These are phyloP conservation scores for Cairneyella variabilis DNA, from an alignment of 495 filamentous ascomycete genomes.

Conservation along the genomic window DNA sequence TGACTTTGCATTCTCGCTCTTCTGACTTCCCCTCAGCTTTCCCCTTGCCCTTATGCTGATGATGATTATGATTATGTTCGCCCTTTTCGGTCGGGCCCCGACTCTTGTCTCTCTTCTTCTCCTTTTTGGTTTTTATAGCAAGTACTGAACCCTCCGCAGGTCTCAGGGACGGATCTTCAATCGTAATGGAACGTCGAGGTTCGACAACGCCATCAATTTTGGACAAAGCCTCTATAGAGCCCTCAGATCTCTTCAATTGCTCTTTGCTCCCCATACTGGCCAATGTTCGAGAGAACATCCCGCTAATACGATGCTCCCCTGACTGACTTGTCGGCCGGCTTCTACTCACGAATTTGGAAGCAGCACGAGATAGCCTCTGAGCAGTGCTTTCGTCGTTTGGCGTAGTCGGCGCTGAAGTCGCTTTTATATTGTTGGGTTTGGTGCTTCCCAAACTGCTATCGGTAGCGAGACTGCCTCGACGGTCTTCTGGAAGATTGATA, in stretches of 20 bases:
- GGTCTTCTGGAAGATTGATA: slow-evolving; percentile 30
- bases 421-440: slow-evolving; percentile 9
- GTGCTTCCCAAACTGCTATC: slow-evolving; percentile 39
- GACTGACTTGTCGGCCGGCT: slow-evolving; percentile 66
- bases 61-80: slow-evolving; percentile 17
- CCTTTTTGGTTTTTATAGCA: slow-evolving; percentile 40
- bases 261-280: slow-evolving; percentile 48
- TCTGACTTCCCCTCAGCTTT: slow-evolving; percentile 47
- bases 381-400: slow-evolving; percentile 48
- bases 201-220: slow-evolving; percentile 32
- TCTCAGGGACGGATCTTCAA: slow-evolving; percentile 39
- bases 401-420: slow-evolving; percentile 34
- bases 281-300: slow-evolving; percentile 64
- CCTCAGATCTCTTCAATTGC: slow-evolving; percentile 33
- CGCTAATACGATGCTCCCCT: slow-evolving; percentile 62
- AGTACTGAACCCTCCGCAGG: slow-evolving; percentile 31
- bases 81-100: slow-evolving; percentile 25
- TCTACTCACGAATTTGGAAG: slow-evolving; percentile 53
- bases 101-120: slow-evolving; percentile 42
- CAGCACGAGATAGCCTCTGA: slow-evolving; percentile 53
- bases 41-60: slow-evolving; percentile 32
- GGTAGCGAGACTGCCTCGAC: slow-evolving; percentile 44
- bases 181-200: slow-evolving; percentile 37
- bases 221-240: slow-evolving; percentile 30
- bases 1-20: slow-evolving; percentile 69